phyloP scores from a whole-genome alignment of 371 early-diverging fungal species.

The Blakeslea trispora region DNA sequence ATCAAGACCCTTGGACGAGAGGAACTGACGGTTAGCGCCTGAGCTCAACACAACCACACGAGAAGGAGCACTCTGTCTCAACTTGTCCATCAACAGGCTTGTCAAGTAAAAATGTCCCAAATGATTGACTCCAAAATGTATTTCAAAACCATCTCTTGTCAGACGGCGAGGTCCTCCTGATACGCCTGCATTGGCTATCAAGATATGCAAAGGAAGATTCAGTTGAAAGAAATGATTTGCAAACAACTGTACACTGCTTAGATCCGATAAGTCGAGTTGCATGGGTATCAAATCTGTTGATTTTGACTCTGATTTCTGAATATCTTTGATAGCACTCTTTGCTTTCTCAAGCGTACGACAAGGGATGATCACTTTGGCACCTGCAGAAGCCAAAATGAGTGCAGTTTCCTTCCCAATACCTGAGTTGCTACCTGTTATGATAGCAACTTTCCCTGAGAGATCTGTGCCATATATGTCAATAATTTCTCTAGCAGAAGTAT shows the following conservation, averaged over 20 bases:
- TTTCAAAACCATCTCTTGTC: slow-evolving; percentile 59
- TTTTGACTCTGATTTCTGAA: slow-evolving; percentile 44
- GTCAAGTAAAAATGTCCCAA: slow-evolving; percentile 73
- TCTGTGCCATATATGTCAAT: slow-evolving; percentile 27
- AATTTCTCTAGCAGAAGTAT: neutral
- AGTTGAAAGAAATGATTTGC: slow-evolving; percentile 49
- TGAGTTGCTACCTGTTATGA: slow-evolving; percentile 71
- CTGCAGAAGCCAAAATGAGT: slow-evolving; percentile 1
- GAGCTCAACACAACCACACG: slow-evolving; percentile 60
- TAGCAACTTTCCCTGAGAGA: slow-evolving; percentile 59
- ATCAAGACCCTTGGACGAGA: slow-evolving; percentile 17
- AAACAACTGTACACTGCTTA: slow-evolving; percentile 49
- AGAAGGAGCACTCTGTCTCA: slow-evolving; percentile 50
- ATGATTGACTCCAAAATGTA: slow-evolving; percentile 57
- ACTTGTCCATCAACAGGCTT: slow-evolving; percentile 53
- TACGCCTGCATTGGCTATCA: slow-evolving; percentile 61
- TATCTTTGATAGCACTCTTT: slow-evolving; percentile 38
- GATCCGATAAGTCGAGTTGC: slow-evolving; percentile 56
- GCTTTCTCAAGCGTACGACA: slow-evolving; percentile 49
- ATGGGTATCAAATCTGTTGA: slow-evolving; percentile 43
- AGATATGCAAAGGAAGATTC: slow-evolving; percentile 47
- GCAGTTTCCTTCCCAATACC: slow-evolving; percentile 37
- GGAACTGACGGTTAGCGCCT: slow-evolving; percentile 27
- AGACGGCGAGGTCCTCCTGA: slow-evolving; percentile 58
- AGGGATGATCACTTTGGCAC: slow-evolving; percentile 41